Percentiles rank a stretch among this genome's conserved stretches.
phyloP scores from a whole-genome alignment of 2,329 filamentous ascomycete genomes.

The Elsinoe necatrix region DNA sequence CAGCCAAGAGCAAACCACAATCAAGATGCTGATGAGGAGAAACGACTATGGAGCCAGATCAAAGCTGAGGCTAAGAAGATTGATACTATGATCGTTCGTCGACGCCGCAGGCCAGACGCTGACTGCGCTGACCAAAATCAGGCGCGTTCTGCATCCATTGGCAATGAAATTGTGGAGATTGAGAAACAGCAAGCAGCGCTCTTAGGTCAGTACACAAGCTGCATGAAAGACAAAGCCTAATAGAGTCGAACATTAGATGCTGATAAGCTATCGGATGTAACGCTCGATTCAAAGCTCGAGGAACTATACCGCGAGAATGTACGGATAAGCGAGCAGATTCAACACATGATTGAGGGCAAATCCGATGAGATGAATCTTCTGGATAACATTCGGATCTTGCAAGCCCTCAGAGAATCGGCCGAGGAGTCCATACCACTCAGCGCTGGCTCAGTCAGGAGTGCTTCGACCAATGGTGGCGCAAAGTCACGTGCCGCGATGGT shows the following conservation, averaged over 20 bases:
- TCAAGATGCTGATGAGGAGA: conserved; percentile 44
- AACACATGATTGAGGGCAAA: conserved; percentile 36
- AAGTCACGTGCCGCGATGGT: conserved; percentile 17
- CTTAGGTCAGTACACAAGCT: conserved; percentile 17
- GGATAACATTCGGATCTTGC: conserved; percentile 39
- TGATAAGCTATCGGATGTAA: conserved; percentile 25
- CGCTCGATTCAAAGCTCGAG: conserved; percentile 40
- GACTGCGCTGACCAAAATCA: not conserved
- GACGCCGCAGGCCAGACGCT: not conserved
- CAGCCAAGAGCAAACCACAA: conserved; percentile 37
- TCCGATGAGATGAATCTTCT: conserved; percentile 35
- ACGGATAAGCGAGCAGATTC: conserved; percentile 39
- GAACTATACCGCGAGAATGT: conserved; percentile 41
- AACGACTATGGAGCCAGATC: conserved; percentile 42
- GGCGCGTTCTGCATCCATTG: conserved; percentile 26
- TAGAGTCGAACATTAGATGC: conserved; percentile 17
- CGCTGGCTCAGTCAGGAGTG: not conserved
- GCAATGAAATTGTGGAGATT: conserved; percentile 30
- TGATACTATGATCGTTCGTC: conserved; percentile 40
- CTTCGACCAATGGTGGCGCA: conserved; percentile 11
- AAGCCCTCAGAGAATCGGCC: conserved; percentile 39
- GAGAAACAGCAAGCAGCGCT: conserved; percentile 30
- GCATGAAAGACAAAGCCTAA: not conserved
- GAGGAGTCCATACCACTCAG: conserved; percentile 27
- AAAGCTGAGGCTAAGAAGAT: conserved; percentile 38